Percentiles rank a stretch among this genome's conserved stretches.
phyloP scores from a whole-genome alignment of 768 basidiomycete species.

The Rossbeevera mucosa region DNA sequence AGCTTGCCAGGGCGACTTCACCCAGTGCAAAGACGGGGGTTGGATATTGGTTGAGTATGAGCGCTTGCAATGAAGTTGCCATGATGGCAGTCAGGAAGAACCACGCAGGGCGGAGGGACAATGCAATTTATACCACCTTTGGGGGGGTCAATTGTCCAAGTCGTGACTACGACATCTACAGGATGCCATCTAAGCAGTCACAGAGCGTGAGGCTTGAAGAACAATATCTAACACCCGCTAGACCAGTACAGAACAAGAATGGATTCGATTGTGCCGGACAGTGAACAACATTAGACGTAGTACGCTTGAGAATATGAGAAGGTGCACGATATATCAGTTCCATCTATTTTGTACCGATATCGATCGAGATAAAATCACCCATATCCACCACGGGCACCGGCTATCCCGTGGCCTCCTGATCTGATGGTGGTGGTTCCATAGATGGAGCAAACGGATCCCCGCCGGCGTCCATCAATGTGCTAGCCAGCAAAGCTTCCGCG shows the following conservation, averaged over 20 bases:
- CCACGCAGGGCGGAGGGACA: background rate
- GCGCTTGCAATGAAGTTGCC: conserved; percentile 17
- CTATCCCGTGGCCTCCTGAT: conserved; percentile 12
- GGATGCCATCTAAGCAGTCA: background rate
- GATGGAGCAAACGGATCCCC: conserved; percentile 54
- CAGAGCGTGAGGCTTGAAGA: background rate
- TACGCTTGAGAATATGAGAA: background rate
- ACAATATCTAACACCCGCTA: background rate
- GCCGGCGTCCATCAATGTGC: conserved; percentile 53
- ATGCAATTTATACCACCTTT: conserved; percentile 11
- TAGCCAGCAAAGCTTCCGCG: conserved; percentile 53
- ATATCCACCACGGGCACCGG: background rate
- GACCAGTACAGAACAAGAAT: background rate
- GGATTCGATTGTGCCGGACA: background rate
- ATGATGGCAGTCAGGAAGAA: conserved; percentile 15
- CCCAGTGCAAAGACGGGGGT: conserved; percentile 20
- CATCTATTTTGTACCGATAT: background rate
- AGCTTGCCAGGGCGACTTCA: conserved; percentile 20
- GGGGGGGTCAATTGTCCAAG: conserved; percentile 23
- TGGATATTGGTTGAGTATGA: conserved; percentile 25
- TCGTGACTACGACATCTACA: background rate
- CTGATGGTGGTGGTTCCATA: conserved; percentile 18
- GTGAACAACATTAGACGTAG: background rate
- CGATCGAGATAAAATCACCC: conserved; percentile 7
- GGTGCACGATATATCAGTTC: conserved; percentile 3